Conservation (phyloP, 2,329 filamentous ascomycete species). For the Penicillium sclerotiorum region DNA sequence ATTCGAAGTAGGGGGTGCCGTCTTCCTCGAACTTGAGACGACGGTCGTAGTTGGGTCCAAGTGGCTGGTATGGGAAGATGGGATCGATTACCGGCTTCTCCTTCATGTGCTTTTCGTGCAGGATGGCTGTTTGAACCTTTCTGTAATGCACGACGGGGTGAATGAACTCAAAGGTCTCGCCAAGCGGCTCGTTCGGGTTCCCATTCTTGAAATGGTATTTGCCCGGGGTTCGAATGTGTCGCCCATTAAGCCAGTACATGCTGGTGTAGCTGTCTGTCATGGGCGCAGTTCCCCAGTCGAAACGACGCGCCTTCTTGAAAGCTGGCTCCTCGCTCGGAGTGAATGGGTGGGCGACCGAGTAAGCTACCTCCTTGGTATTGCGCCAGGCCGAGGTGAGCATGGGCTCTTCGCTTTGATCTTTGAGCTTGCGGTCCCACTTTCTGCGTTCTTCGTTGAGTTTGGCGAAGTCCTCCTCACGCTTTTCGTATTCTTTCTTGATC, state of each 20-base stretch:
- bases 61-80: constrained; percentile 9
- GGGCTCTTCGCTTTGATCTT: neutral
- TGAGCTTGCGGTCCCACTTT: neutral
- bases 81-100: neutral
- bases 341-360: neutral
- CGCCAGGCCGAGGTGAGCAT: constrained; percentile 7
- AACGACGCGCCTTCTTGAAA: constrained; percentile 4
- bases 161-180: constrained; percentile 19
- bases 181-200: constrained; percentile 4
- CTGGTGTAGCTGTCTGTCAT: constrained; percentile 17
- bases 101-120: constrained; percentile 4
- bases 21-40: constrained; percentile 6
- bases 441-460: constrained; percentile 2
- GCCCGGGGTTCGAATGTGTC: constrained; percentile 18
- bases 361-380: neutral
- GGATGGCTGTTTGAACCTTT: no score
- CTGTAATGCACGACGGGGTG: constrained; percentile 24
- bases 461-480: constrained; percentile 7
- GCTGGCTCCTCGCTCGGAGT: neutral
- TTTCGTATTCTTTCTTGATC: constrained; percentile 10
- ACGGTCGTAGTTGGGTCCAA: constrained; percentile 13
- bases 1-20: constrained; percentile 3
- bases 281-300: constrained; percentile 18
- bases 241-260: constrained; percentile 21
- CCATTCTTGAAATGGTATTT: constrained; percentile 9